Evolutionary conservation across 495 filamentous ascomycete genomes (phyloP).

Genomic region (Hypoxylon lenormandii): DNA sequence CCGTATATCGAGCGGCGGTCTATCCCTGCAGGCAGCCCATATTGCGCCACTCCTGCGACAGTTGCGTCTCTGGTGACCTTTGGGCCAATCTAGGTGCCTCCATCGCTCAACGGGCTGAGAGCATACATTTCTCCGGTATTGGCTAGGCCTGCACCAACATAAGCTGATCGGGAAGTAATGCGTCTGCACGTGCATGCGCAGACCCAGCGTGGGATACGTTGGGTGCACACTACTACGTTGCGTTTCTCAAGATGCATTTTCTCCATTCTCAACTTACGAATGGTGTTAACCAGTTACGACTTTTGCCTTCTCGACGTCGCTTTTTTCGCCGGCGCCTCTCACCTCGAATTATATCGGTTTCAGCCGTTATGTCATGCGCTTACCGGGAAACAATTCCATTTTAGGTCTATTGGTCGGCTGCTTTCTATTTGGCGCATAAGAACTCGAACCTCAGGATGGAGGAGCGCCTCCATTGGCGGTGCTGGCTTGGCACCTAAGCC

Average conservation of each 20-base stretch:
- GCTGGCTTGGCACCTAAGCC: slow-evolving; percentile 44
- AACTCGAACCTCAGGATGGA: slow-evolving; percentile 38
- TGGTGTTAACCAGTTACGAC: slow-evolving; percentile 15
- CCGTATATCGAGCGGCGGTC: slow-evolving; percentile 14
- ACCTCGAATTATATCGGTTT: slow-evolving; percentile 27
- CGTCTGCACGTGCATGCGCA: slow-evolving; percentile 40
- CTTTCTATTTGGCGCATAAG: slow-evolving; percentile 38
- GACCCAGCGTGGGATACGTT: slow-evolving; percentile 32
- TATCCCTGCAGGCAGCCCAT: slow-evolving; percentile 19
- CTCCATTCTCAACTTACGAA: slow-evolving; percentile 27
- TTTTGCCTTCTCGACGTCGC: slow-evolving; percentile 26
- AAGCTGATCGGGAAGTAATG: slow-evolving; percentile 41
- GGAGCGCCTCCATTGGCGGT: slow-evolving; percentile 42
- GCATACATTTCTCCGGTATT: slow-evolving; percentile 42
- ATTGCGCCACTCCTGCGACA: slow-evolving; percentile 20
- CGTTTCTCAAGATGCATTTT: slow-evolving; percentile 28
- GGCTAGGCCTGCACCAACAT: slow-evolving; percentile 34
- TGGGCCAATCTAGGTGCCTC: slow-evolving; percentile 16
- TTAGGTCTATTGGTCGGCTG: slow-evolving; percentile 37
- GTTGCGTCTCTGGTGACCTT: slow-evolving; percentile 2
- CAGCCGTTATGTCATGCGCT: slow-evolving; percentile 21
- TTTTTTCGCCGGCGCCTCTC: slow-evolving; percentile 25
- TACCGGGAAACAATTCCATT: slow-evolving; percentile 26
- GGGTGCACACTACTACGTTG: slow-evolving; percentile 31
- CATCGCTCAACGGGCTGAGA: slow-evolving; percentile 31